Percentiles rank a stretch among this genome's conserved stretches.
phyloP scores from a whole-genome alignment of 805 yeast species.

The Priceomyces haplophilus region DNA sequence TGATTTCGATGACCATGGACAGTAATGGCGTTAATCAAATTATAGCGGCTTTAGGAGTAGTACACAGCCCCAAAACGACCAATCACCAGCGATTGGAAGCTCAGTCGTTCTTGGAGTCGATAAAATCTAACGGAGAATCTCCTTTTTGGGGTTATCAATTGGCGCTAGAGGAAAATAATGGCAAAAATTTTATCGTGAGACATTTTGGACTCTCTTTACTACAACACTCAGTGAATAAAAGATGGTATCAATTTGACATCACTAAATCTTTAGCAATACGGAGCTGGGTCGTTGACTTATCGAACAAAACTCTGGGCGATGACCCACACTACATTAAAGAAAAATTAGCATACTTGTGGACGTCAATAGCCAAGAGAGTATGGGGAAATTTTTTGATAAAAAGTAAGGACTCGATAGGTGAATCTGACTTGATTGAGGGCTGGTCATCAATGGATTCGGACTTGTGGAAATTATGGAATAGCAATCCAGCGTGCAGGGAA shows the following conservation, averaged over 20 bases:
- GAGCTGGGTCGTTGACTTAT: constrained; percentile 80
- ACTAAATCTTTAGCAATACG: constrained; percentile 66
- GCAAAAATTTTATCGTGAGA: constrained; percentile 65
- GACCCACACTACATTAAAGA: constrained; percentile 92
- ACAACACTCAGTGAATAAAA: constrained; percentile 62
- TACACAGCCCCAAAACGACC: constrained; percentile 63
- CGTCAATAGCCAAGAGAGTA: constrained; percentile 78
- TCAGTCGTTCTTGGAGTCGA: constrained; percentile 65
- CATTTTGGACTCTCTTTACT: constrained; percentile 86
- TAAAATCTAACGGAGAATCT: constrained; percentile 75
- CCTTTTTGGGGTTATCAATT: constrained; percentile 92
- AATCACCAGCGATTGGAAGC: constrained; percentile 57
- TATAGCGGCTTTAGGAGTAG: constrained; percentile 69
- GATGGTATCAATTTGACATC: constrained; percentile 53
- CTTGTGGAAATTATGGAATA: constrained; percentile 71
- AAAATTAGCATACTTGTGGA: constrained; percentile 89
- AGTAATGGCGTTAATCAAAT: constrained; percentile 69
- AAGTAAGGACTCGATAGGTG: constrained; percentile 25
- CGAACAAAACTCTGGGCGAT: constrained; percentile 50
- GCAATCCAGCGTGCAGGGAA: constrained; percentile 63
- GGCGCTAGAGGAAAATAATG: constrained; percentile 59
- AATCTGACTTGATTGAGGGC: constrained; percentile 55
- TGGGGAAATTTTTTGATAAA: constrained; percentile 78
- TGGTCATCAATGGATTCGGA: constrained; percentile 89
- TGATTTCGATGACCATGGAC: constrained; percentile 47